A percentile compares a stretch with the other conserved stretches of the same genome.
These are phyloP conservation scores for Dichotomocladium elegans DNA, from an alignment of 371 early-diverging fungal genomes.

Conservation along the genomic window DNA sequence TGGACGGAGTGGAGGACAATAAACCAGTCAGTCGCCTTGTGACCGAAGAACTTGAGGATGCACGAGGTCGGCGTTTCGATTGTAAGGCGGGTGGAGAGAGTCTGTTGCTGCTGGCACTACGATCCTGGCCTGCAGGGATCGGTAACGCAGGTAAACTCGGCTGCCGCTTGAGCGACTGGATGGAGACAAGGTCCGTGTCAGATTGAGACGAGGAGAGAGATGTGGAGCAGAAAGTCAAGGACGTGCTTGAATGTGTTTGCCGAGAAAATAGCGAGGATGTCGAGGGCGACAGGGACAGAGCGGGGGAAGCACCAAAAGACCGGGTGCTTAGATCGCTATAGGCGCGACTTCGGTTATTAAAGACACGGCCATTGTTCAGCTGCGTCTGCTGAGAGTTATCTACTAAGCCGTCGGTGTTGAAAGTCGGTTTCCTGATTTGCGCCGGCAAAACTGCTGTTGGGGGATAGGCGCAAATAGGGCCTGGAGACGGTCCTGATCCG, in stretches of 20 bases:
- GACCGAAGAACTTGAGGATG: conserved; percentile 17
- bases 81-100: conserved; percentile 2
- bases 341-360: conserved; percentile 2
- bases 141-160: conserved; percentile 17
- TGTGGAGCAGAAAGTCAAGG: background rate
- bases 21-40: conserved; percentile 13
- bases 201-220: background rate
- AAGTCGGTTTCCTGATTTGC: background rate
- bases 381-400: too few relatives aligned
- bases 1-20: conserved; percentile 8
- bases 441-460: background rate
- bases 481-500: conserved; percentile 32
- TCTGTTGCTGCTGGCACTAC: background rate
- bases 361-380: too few relatives aligned
- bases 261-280: conserved; percentile 11
- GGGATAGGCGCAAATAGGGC: conserved; percentile 26
- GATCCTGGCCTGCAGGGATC: background rate
- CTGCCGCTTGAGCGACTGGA: conserved; percentile 10
- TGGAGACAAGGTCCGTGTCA: conserved; percentile 1
- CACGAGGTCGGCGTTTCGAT: conserved; percentile 9
- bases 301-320: background rate
- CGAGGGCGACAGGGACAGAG: conserved; percentile 8
- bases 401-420: conserved; percentile 12
- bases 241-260: conserved; percentile 12
- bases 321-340: conserved; percentile 10